Evolutionary conservation across 2,329 filamentous ascomycete genomes (phyloP), one percentile per base, ranked within the genome.

Genomic region (Aspergillus brunneoviolaceus): DNA sequence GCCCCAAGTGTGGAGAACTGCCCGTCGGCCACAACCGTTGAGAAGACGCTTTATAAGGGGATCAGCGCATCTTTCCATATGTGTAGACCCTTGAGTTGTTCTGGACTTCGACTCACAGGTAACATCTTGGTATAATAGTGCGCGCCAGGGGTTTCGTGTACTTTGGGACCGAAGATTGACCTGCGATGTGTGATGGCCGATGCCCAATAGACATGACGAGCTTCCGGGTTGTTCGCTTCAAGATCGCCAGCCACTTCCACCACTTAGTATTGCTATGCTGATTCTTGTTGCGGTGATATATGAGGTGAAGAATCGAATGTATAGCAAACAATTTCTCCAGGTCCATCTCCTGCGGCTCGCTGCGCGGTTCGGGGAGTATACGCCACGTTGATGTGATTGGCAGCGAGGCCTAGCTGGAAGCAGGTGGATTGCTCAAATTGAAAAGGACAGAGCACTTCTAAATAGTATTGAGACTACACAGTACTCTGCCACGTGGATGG

Each of bases 201-300:
- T 75, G 72, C 60, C 76, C 65, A 48, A 82, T 63, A 21, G 79
- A 79, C 50, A 73, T 58, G 1, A 82, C 68, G 2, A 96, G 77
- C 57, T 83, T 82, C 9, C 78, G 77, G 9, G 89, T 74, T 59
- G 87, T 82, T 51, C 90, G 89, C 39, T 91, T 87, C 65, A 97
- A 82, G 64, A 89, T 83, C 56, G 84, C 84, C 62, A 97, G 86
- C 69, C 80, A 81, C 68, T 87, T 85, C 86, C 90, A 98, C 94
- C 94, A 99, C 71, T 87, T 85, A 31, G 88, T 85, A 63, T 84
- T 82, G 58, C 87, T 87, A 76, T 98, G 94, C 78, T 98, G 94
- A 79, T 97, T 98, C 72, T 88, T 89, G 80, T 97, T 95, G 69
- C 92, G 91, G 73, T 91, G 87, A 75, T 88, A 85, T 69, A 96